Conservation (phyloP, 1,284 basidiomycete species). For the Sporisorium reilianum region DNA sequence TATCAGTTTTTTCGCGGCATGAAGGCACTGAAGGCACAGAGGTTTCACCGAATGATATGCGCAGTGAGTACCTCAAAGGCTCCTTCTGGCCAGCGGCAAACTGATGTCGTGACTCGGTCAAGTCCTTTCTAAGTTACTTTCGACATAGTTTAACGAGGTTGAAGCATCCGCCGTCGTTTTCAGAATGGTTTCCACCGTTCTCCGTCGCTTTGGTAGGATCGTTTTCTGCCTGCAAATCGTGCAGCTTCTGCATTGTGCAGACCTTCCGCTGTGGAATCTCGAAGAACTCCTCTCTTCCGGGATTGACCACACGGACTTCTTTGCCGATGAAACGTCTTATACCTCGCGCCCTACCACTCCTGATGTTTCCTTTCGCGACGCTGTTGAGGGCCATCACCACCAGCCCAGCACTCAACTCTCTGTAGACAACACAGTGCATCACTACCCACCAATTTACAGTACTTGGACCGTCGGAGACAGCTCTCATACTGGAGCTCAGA, state of each 20-base stretch:
- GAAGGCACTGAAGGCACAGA: no score
- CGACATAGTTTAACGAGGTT: no score
- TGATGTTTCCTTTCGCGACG: neutral
- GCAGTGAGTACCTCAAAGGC: no score
- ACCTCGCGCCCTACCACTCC: neutral
- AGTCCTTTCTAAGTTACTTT: no score
- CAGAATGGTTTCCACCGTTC: neutral
- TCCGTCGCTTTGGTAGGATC: neutral
- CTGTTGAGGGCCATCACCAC: neutral
- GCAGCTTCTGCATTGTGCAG: slow-evolving; percentile 2
- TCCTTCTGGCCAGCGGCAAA: no score
- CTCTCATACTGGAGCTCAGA: neutral
- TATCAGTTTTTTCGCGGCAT: no score
- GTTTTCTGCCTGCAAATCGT: neutral
- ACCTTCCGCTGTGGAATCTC: neutral
- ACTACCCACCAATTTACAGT: no score
- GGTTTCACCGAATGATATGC: neutral
- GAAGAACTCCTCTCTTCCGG: slow-evolving; percentile 1
- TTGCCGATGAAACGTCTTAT: neutral
- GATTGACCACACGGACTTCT: neutral
- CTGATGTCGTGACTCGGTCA: no score
- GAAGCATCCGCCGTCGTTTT: neutral
- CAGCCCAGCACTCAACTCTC: neutral
- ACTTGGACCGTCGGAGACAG: neutral
- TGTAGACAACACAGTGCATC: no score